Percentiles rank a stretch among this genome's conserved stretches.
Conservation (phyloP, 2,329 filamentous ascomycete species). For the Sphaerulina musiva region DNA sequence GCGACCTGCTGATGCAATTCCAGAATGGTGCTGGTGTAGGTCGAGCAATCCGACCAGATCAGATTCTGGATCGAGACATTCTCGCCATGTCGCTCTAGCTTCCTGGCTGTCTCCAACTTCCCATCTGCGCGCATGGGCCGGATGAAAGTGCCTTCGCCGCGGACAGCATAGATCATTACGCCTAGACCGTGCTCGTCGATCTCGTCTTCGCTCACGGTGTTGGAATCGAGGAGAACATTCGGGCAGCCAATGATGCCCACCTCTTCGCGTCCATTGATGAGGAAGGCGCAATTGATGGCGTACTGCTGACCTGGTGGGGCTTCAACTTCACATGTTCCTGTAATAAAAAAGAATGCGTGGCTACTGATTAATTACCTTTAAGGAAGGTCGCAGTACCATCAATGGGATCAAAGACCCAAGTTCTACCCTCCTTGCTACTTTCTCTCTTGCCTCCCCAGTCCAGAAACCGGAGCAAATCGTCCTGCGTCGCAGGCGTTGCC, state of each 20-base stretch:
- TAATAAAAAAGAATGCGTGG: too few relatives aligned
- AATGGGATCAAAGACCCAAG: conserved; percentile 60
- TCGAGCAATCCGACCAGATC: conserved; percentile 43
- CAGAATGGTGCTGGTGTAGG: conserved; percentile 37
- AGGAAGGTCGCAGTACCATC: conserved; percentile 60
- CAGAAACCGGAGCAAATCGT: conserved; percentile 57
- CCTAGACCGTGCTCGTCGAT: conserved; percentile 45
- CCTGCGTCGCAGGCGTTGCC: conserved; percentile 40
- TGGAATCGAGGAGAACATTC: conserved; percentile 46
- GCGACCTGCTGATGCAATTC: conserved; percentile 37
- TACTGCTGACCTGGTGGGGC: conserved; percentile 48
- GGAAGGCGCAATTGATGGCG: conserved; percentile 53
- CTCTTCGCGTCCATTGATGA: conserved; percentile 52
- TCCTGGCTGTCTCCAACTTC: conserved; percentile 13
- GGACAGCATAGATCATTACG: conserved; percentile 43
- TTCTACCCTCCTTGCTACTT: conserved; percentile 41
- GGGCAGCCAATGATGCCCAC: conserved; percentile 58
- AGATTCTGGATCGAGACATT: conserved; percentile 29
- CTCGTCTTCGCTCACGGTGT: conserved; percentile 42
- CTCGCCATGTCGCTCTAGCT: conserved; percentile 22
- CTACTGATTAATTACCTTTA: conserved; percentile 26
- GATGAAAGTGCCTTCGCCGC: conserved; percentile 41
- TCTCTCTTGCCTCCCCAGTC: conserved; percentile 46
- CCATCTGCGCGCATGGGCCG: conserved; percentile 20
- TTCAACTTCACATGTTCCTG: too few relatives aligned